Evolutionary conservation across 2,329 filamentous ascomycete genomes (phyloP), one percentile per base, ranked within the genome.

Genomic region (Byssothecium circinans): DNA sequence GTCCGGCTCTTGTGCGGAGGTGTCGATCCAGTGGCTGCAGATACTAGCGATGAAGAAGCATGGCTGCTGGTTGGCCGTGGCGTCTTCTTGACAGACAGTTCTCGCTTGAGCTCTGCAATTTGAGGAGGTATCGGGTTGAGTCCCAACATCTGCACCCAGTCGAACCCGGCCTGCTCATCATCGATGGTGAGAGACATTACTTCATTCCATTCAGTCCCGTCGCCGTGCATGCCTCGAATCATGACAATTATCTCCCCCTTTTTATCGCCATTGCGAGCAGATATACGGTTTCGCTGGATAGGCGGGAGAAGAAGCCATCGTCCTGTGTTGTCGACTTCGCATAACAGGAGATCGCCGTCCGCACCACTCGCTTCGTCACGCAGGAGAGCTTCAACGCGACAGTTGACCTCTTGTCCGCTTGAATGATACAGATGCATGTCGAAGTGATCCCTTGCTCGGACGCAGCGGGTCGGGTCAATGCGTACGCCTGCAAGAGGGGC

Each of bases 221-320:
- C 76, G 7, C 79, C 81, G 30, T 83, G 81, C 52, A 76, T 76
- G 33, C 90, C 91, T 49, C 90, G 84, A 45, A 96, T 80, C 91
- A 97, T 96, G 49, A 95, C 75, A 8, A 96, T 80, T 52, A 97
- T 80, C 56, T 95, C 86, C 22, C 83, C 81, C 43, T 81, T 78
- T n/a, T 74, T 69, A 30, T 91, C 85, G 11, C 91, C 91, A 50
- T 80, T 84, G 32, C 92, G 85, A 41, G 91, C 89, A 11, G 94
- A 97, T 17, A 95, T 80, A 50, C 83, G 80, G 29, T 80, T 78
- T 54, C 83, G 79, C 15, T 85, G 79, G n/a, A 96, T 79, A 1
- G 94, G 92, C n/a, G 91, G 88, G 62, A 99, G 96, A 0, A 99
- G 79, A 4, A 99, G 80, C 84, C 90, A 97, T 43, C 84, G 83